These are phyloP conservation scores for Ceraceosorus guamensis DNA, from an alignment of 1,284 basidiomycete genomes.

Conservation along the genomic window DNA sequence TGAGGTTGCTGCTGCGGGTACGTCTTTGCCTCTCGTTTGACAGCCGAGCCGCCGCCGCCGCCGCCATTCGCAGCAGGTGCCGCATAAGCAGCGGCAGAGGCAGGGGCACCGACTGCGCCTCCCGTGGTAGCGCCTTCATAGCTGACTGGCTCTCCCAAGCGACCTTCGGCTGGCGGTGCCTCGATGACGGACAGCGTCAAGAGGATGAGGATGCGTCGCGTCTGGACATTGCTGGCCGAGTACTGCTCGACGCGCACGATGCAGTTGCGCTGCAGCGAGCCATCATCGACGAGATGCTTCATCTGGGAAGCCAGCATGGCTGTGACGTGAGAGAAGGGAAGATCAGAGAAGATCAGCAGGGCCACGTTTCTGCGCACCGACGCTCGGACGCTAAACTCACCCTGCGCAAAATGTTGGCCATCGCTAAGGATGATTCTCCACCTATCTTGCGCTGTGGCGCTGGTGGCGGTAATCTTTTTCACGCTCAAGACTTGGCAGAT, in stretches of 20 bases:
- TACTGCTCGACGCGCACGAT: slow-evolving; percentile 69
- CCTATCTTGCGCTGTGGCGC: slow-evolving; percentile 33
- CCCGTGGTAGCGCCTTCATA: slow-evolving; percentile 4
- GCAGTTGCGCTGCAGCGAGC: slow-evolving; percentile 64
- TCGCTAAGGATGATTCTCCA: slow-evolving; percentile 47
- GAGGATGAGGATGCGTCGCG: slow-evolving; percentile 73
- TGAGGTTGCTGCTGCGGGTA: background rate
- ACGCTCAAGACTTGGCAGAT: slow-evolving; percentile 45
- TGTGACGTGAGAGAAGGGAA: slow-evolving; percentile 5
- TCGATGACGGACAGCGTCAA: slow-evolving; percentile 58
- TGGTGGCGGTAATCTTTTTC: slow-evolving; percentile 39
- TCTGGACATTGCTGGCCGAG: slow-evolving; percentile 76
- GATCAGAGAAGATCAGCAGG: background rate
- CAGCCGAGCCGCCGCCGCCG: background rate
- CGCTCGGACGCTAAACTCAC: slow-evolving; percentile 10
- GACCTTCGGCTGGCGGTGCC: slow-evolving; percentile 17
- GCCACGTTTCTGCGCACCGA: background rate
- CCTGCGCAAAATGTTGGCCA: slow-evolving; percentile 41
- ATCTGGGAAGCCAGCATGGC: slow-evolving; percentile 92
- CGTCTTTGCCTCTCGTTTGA: background rate
- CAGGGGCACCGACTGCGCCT: slow-evolving; percentile 5
- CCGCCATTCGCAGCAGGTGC: too few relatives aligned
- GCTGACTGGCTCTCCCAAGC: slow-evolving; percentile 29
- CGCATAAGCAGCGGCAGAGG: slow-evolving; percentile 1
- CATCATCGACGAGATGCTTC: slow-evolving; percentile 66